These are phyloP conservation scores for Metschnikowia cerradonensis DNA, from an alignment of 805 yeast genomes.

Conservation along the genomic window DNA sequence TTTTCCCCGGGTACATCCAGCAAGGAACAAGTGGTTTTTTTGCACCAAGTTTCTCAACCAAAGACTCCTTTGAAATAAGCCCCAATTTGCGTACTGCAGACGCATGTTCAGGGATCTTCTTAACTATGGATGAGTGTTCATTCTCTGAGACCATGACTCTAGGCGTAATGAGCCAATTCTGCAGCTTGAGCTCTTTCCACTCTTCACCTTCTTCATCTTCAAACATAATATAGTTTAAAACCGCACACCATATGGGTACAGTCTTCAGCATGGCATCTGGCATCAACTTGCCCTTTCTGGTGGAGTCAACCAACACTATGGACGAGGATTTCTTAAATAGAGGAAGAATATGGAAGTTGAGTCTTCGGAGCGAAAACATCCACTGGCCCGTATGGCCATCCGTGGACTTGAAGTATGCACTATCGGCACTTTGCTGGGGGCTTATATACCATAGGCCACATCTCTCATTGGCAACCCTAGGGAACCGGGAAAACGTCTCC, in stretches of 20 bases:
- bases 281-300: slow-evolving; percentile 76
- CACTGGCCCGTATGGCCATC: slow-evolving; percentile 86
- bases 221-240: slow-evolving; percentile 53
- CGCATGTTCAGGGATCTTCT: slow-evolving; percentile 47
- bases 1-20: slow-evolving; percentile 61
- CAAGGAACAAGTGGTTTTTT: slow-evolving; percentile 55
- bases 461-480: slow-evolving; percentile 70
- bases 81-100: slow-evolving; percentile 38
- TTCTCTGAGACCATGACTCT: slow-evolving; percentile 50
- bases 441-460: slow-evolving; percentile 85
- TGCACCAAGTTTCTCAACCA: slow-evolving; percentile 27
- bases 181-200: slow-evolving; percentile 1
- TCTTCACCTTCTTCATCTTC: slow-evolving; percentile 20
- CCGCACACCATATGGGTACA: slow-evolving; percentile 89
- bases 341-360: slow-evolving; percentile 68
- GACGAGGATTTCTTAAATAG: slow-evolving; percentile 43
- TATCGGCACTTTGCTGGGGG: slow-evolving; percentile 36
- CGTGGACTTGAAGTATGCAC: slow-evolving; percentile 81
- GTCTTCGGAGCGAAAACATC: slow-evolving; percentile 69
- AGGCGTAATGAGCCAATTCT: slow-evolving; percentile 46
- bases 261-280: slow-evolving; percentile 89
- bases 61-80: slow-evolving; percentile 30
- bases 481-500: slow-evolving; percentile 23
- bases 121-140: slow-evolving; percentile 51
- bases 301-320: slow-evolving; percentile 70